A percentile compares a stretch with the other conserved stretches of the same genome.
Evolutionary conservation across 305 asterid genomes (phyloP).

Genomic region (Solanum hybrid): DNA sequence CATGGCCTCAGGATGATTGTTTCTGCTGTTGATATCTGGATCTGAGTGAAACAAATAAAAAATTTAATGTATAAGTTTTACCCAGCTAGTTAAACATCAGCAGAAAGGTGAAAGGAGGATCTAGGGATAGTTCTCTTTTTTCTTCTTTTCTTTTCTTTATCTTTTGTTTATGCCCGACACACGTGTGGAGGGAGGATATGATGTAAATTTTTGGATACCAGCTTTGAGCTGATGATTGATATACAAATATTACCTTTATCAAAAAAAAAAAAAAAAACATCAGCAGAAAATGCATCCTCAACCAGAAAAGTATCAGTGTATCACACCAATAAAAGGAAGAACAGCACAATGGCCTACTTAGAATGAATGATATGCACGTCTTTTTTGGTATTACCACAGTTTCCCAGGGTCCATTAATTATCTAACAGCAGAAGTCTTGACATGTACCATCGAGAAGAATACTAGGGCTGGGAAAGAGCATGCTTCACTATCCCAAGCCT

Average conservation of each 20-base stretch:
- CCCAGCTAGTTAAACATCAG: not conserved
- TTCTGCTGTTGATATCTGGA: slow-evolving; percentile 19
- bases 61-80: not conserved
- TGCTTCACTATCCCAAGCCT: not conserved
- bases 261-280: not conserved
- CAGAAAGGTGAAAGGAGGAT: not conserved
- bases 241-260: no score
- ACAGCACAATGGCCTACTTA: not conserved
- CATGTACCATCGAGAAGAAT: not conserved
- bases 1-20: slow-evolving; percentile 62
- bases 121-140: no score
- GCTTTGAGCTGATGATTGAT: no score
- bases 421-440: not conserved
- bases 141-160: no score
- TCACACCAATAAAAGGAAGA: not conserved
- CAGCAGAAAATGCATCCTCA: not conserved
- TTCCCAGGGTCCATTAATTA: not conserved
- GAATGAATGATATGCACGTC: not conserved
- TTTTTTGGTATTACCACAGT: not conserved
- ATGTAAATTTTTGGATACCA: no score
- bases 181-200: no score
- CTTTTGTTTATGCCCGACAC: no score
- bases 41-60: not conserved
- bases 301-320: not conserved
- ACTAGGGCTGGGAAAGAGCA: not conserved